Base-by-base conservation (phyloP, 176 grass and related monocot genomes). In the Zoysia pacifica region DNA sequence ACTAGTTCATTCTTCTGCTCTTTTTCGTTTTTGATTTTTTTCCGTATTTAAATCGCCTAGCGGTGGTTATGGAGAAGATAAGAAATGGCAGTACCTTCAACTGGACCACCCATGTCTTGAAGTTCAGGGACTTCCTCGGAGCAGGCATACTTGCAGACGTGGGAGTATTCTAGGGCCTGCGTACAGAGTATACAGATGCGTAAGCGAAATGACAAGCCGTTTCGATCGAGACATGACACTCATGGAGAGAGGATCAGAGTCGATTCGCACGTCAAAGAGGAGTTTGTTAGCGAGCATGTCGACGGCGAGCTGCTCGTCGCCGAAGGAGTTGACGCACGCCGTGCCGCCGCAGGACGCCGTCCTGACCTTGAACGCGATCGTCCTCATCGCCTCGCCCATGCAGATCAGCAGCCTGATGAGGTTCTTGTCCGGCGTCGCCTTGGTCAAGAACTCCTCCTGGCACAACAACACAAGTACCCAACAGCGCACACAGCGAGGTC, bases 111-210 rank as follows among this genome's bases (percentile, higher is more conserved):
- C 97, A 99, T 99, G 86, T 99, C 93, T 69, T 99, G 97, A 66
- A 99, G 74, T 73, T 95, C 92, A 7, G 97, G 97, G 43, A 91
- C 90, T 76, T 99, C 97, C 84, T 99, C 97, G 0, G 97, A 99
- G 90, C 97, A 99, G 5, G 97, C 97, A 75, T 99, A 99, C 75
- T 96, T 99, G 88, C 97, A 96, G 45, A 99, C 93, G 61, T 99
- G 97, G 14, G 97, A 96, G 75, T 95, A 91, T 69, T 93, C 75
- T 79, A 99, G 13, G 61, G 97, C 90, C 93, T 99, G 54, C 59
- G 62, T 9, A 11, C 11, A 70, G 7, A 46, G 35, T 1, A 60
- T 28, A 28, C 28, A 28, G 28, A 28, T 6, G 19, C 5, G 16
- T 39, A 2, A 35, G 49, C 9, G 2, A 40, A 76, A 12, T 59